Percentiles rank a stretch among this genome's conserved stretches.
Evolutionary conservation across 2,329 filamentous ascomycete genomes (phyloP).

Genomic region (Stagonosporopsis rhizophila): DNA sequence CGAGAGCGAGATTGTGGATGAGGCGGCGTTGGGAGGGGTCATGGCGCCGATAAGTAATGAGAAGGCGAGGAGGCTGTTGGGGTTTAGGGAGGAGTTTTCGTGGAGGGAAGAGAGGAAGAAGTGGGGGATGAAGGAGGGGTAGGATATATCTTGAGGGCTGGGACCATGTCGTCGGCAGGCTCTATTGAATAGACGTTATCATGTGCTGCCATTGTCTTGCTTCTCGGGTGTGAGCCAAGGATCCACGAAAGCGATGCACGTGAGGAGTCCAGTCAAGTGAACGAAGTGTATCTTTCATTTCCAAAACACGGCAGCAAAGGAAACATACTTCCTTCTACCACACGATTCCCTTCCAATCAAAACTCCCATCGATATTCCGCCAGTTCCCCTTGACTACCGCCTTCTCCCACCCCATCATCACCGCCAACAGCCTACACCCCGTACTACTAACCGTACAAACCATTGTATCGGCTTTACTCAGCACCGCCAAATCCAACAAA

Average conservation of each 20-base stretch:
- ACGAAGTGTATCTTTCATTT: slow-evolving; percentile 7
- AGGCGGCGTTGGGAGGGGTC: slow-evolving; percentile 56
- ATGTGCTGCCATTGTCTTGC: too few relatives aligned
- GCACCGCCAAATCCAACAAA: slow-evolving; percentile 78
- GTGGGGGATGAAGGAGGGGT: slow-evolving; percentile 3
- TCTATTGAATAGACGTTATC: too few relatives aligned
- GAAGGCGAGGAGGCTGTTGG: slow-evolving; percentile 64
- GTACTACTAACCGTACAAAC: slow-evolving; percentile 77
- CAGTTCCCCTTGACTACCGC: slow-evolving; percentile 62
- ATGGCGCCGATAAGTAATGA: slow-evolving; percentile 66
- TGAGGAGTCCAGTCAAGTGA: background rate
- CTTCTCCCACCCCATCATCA: slow-evolving; percentile 85
- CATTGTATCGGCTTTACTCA: slow-evolving; percentile 72
- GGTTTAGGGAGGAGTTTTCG: slow-evolving; percentile 64
- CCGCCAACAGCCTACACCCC: slow-evolving; percentile 74
- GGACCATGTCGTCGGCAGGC: too few relatives aligned
- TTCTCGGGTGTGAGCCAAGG: too few relatives aligned
- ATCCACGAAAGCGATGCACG: background rate
- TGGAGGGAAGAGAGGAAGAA: slow-evolving; percentile 49
- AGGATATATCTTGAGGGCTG: background rate
- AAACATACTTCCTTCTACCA: slow-evolving; percentile 32
- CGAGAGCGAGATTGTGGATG: slow-evolving; percentile 56
- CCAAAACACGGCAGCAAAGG: background rate
- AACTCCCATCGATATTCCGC: slow-evolving; percentile 68
- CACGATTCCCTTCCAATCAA: slow-evolving; percentile 49